phyloP scores from a whole-genome alignment of 805 yeast species.

The Myxozyma melibiosi region DNA sequence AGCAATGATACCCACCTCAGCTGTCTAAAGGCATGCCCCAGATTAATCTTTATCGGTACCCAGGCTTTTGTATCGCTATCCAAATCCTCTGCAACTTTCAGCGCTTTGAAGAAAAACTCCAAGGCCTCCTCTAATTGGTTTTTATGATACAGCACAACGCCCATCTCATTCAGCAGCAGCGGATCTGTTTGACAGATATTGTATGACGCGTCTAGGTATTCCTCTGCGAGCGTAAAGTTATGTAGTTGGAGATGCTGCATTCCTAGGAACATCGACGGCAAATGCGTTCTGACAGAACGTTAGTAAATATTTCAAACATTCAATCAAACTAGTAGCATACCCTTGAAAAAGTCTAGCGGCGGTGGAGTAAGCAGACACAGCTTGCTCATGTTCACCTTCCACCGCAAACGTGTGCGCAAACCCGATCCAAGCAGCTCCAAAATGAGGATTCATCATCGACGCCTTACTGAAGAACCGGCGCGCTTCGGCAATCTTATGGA shows the following conservation, averaged over 20 bases:
- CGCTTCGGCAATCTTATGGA: conserved; percentile 75
- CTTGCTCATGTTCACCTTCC: conserved; percentile 99
- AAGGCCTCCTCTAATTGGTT: conserved; percentile 70
- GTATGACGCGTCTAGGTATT: conserved; percentile 74
- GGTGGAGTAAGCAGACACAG: conserved; percentile 93
- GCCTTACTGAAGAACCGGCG: conserved; percentile 86
- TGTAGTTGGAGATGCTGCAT: conserved; percentile 94
- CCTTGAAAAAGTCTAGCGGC: conserved; percentile 80
- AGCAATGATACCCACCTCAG: conserved; percentile 44
- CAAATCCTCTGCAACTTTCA: conserved; percentile 64
- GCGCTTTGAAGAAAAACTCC: conserved; percentile 66
- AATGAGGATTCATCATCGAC: conserved; percentile 81
- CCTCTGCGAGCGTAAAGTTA: conserved; percentile 80
- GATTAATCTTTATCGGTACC: conserved; percentile 79
- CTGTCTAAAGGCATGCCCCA: conserved; percentile 85
- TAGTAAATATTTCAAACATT: neutral
- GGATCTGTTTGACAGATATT: conserved; percentile 86
- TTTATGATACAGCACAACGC: conserved; percentile 85
- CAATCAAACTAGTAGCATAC: conserved; percentile 1
- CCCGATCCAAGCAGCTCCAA: conserved; percentile 96
- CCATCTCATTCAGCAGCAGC: conserved; percentile 83
- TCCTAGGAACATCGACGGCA: conserved; percentile 87
- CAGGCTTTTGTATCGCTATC: conserved; percentile 82
- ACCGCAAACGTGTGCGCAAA: conserved; percentile 97
- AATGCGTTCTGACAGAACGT: conserved; percentile 63